Conservation (phyloP, 345 rosid species). For the Euclidium syriacum region DNA sequence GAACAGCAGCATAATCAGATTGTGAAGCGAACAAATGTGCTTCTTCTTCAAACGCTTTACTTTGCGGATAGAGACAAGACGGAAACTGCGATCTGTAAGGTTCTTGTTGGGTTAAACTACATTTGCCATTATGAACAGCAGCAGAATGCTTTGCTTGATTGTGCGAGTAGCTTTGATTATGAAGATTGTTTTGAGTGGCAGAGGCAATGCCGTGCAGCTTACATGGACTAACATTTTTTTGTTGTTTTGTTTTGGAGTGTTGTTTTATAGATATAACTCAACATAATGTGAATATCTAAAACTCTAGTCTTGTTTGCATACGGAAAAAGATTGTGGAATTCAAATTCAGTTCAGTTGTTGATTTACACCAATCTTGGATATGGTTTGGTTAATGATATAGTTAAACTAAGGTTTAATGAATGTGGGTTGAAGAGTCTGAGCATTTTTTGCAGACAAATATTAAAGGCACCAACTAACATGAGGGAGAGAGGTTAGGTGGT, state of each 20-base stretch:
- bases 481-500: slow-evolving; percentile 13
- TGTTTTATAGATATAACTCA: slow-evolving; percentile 25
- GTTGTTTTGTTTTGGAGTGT: neutral
- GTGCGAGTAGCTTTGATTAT: slow-evolving; percentile 92
- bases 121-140: slow-evolving; percentile 91
- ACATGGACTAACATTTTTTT: slow-evolving; percentile 21
- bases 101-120: slow-evolving; percentile 88
- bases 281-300: slow-evolving; percentile 25
- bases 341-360: neutral
- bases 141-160: slow-evolving; percentile 78
- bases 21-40: slow-evolving; percentile 68
- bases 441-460: neutral
- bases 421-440: neutral
- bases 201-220: slow-evolving; percentile 40
- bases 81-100: slow-evolving; percentile 72
- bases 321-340: neutral
- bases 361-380: neutral
- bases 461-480: slow-evolving; percentile 12
- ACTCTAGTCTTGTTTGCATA: slow-evolving; percentile 13
- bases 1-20: slow-evolving; percentile 90
- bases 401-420: neutral
- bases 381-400: slow-evolving; percentile 1
- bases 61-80: slow-evolving; percentile 88
- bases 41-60: slow-evolving; percentile 79
- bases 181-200: slow-evolving; percentile 96